Percentiles rank a stretch among this genome's conserved stretches.
These are phyloP conservation scores for Phytophthora sansomeana DNA, from an alignment of 352 stramenopile species.

Conservation along the genomic window DNA sequence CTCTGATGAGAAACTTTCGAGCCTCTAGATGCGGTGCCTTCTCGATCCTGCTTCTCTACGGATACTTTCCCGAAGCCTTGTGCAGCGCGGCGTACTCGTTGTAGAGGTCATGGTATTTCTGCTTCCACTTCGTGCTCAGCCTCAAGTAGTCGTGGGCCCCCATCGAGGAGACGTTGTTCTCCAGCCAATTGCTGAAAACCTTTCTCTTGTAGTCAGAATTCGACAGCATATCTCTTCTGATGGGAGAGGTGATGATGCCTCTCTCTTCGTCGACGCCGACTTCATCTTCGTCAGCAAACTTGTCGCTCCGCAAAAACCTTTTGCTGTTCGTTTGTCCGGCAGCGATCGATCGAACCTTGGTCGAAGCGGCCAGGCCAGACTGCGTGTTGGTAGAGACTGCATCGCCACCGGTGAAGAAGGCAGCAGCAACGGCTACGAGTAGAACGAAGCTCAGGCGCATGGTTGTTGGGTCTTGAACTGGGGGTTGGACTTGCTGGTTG, in stretches of 20 bases:
- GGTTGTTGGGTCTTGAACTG: too few relatives aligned
- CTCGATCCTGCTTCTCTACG: background rate
- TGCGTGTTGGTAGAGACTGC: too few relatives aligned
- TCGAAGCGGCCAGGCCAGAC: too few relatives aligned
- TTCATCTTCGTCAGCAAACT: background rate
- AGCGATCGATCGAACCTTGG: background rate
- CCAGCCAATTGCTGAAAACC: background rate
- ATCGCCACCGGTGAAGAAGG: too few relatives aligned
- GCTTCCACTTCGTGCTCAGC: background rate
- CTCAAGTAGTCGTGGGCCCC: background rate
- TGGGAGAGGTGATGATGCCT: too few relatives aligned
- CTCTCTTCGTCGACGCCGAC: background rate
- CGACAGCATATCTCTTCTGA: background rate
- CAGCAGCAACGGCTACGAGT: too few relatives aligned
- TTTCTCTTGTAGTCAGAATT: background rate
- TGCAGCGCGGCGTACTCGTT: slow-evolving; percentile 6
- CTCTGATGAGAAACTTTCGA: too few relatives aligned
- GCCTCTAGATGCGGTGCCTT: too few relatives aligned
- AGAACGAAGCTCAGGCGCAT: too few relatives aligned
- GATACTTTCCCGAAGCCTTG: background rate
- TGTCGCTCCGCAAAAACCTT: background rate
- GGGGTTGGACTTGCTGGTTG: too few relatives aligned
- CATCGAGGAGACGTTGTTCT: background rate
- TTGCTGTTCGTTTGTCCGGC: background rate
- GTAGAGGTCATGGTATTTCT: slow-evolving; percentile 8